phyloP scores from a whole-genome alignment of 805 yeast genomes.

The Peterozyma xylosa region DNA sequence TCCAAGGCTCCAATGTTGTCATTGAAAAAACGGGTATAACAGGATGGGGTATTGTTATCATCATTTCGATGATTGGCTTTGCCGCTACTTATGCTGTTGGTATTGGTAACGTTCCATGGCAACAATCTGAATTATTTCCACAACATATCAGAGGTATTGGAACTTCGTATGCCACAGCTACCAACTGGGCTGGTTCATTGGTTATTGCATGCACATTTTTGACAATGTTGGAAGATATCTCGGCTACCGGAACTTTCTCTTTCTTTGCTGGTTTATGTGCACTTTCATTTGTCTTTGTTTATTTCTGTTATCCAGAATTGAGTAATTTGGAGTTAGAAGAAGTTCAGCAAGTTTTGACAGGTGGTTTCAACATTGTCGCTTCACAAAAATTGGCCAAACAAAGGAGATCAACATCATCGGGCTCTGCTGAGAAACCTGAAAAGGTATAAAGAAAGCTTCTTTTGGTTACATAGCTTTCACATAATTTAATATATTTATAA shows the following conservation, averaged over 20 bases:
- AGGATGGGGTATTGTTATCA: conserved; percentile 85
- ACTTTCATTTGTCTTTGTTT: conserved; percentile 65
- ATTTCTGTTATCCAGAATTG: conserved; percentile 86
- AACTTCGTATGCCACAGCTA: conserved; percentile 82
- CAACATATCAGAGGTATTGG: conserved; percentile 92
- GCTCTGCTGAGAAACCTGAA: no score
- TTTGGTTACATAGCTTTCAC: no score
- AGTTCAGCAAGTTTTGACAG: conserved; percentile 70
- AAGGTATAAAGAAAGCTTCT: no score
- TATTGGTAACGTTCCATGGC: conserved; percentile 98
- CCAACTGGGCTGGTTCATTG: conserved; percentile 93
- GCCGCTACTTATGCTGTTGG: conserved; percentile 93
- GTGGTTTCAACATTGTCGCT: conserved; percentile 79
- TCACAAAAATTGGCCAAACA: conserved; percentile 44
- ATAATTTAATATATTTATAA: no score
- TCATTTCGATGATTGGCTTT: conserved; percentile 76
- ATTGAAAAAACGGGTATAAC: conserved; percentile 37
- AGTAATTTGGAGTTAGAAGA: conserved; percentile 88
- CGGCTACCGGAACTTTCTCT: conserved; percentile 93
- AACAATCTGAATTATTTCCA: conserved; percentile 91
- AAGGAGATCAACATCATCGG: no score
- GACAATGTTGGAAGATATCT: conserved; percentile 87
- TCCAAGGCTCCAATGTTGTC: conserved; percentile 38
- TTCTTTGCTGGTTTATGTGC: conserved; percentile 80
- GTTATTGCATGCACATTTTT: conserved; percentile 87